Base-by-base conservation (phyloP, 2,329 filamentous ascomycete genomes). In the Periconia digitata region DNA sequence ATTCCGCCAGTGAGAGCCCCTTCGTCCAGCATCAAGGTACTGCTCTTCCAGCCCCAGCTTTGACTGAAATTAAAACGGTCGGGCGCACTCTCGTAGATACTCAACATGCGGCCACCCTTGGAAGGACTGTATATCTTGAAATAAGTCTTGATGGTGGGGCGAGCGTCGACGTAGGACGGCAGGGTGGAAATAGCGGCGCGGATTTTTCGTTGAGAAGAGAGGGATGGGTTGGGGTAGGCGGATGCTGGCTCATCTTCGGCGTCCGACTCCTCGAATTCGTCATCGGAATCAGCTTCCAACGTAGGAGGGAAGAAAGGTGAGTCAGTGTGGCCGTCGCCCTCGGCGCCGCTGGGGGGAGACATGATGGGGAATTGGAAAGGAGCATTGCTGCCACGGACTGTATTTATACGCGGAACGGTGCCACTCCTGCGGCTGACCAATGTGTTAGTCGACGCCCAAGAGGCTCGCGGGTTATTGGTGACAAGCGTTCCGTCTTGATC, bases 1-100 rank as follows among this genome's bases (percentile, higher is more conserved):
- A 47, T 49, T 10, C 55, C 56, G 3, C 56, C 62, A 40, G 53
- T 63, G 12, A 64, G 52, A 1, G 47, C 53, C 12, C 60, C 57
- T 47, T 82, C 77, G 56, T 81, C 79, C 22, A 81, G 62, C 70
- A 81, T 80, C 53, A 83, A 64, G n/a, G 78, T 81, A 58, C 75
- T 79, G 53, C 79, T 82, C 72, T 82, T 83, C 80, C 80, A 83
- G 1, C 80, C 80, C 80, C 80, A 83, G 53, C 77, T 80, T 66
- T 84, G 81, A 40, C 76, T 79, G 60, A 83, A 83, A 58, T 83
- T 82, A 63, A 84, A 84, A 46, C 74, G 74, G 56, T 83, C 80
- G 1, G 80, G 80, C 4, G 79, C 79, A 39, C 73, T 77, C 54
- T 82, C 80, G 55, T 83, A 83, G n/a, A 83, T 79, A 43, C 75